Conservation (phyloP, 2,329 filamentous ascomycete species). For the Colletotrichum gloeosporioides region DNA sequence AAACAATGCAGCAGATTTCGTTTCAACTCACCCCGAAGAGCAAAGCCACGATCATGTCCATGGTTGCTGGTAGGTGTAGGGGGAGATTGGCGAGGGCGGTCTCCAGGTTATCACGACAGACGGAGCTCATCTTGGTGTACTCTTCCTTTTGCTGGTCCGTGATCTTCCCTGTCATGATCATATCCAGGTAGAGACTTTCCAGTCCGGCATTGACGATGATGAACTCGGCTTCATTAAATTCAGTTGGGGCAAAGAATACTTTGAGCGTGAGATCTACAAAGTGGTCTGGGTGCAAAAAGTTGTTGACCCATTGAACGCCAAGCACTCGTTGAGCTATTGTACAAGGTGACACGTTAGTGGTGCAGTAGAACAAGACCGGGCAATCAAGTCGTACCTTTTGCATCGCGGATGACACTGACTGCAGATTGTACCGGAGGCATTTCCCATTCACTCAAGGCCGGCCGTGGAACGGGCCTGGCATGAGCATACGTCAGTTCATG, state of each 20-base stretch:
- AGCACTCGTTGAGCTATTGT: neutral
- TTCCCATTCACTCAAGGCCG: constrained; percentile 2
- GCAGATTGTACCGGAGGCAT: constrained; percentile 23
- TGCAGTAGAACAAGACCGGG: no score
- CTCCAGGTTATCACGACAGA: constrained; percentile 34
- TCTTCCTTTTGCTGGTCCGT: constrained; percentile 26
- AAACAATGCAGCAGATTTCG: no score
- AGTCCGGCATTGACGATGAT: constrained; percentile 38
- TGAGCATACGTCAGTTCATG: constrained; percentile 30
- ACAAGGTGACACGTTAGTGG: neutral
- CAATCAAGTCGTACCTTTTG: neutral
- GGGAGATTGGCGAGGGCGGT: constrained; percentile 35
- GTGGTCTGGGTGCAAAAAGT: constrained; percentile 31
- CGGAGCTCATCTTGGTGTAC: constrained; percentile 24
- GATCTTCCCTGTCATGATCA: neutral
- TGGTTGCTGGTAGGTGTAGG: constrained; percentile 34
- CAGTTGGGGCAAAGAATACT: constrained; percentile 34
- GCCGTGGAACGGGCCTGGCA: constrained; percentile 11
- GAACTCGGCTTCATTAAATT: constrained; percentile 35
- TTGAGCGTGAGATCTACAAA: constrained; percentile 37
- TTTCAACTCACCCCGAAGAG: constrained; percentile 24
- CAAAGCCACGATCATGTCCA: constrained; percentile 28
- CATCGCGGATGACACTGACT: constrained; percentile 10
- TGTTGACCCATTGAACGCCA: constrained; percentile 30
- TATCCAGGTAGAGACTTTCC: constrained; percentile 33